These are phyloP conservation scores for Fusarium keratoplasticum DNA, from an alignment of 2,329 filamentous ascomycete species.

Conservation along the genomic window DNA sequence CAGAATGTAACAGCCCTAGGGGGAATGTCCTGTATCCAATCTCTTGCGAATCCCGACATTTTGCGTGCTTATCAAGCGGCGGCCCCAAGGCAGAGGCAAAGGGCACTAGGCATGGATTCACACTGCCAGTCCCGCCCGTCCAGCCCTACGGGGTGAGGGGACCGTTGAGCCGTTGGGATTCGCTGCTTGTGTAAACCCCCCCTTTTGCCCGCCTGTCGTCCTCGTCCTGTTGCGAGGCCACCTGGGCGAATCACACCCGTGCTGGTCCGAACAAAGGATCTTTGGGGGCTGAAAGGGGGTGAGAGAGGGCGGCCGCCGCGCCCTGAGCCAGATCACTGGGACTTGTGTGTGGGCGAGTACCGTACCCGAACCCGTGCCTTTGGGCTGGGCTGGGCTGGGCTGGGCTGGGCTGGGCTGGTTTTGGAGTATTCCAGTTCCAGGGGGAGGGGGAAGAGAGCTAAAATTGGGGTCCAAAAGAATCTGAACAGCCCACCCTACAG, in stretches of 20 bases:
- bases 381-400: not conserved
- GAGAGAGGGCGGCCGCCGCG: constrained; percentile 26
- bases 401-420: not conserved
- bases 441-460: not conserved
- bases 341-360: constrained; percentile 12
- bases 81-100: not conserved
- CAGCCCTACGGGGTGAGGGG: constrained; percentile 26
- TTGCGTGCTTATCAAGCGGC: constrained; percentile 29
- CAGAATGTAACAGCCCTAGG: constrained; percentile 10
- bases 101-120: not conserved
- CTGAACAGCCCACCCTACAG: too few relatives aligned
- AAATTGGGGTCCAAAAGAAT: too few relatives aligned
- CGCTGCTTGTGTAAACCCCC: not conserved
- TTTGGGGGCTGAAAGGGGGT: constrained; percentile 16
- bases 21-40: constrained; percentile 14
- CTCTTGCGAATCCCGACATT: constrained; percentile 17
- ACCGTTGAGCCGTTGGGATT: constrained; percentile 23
- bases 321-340: constrained; percentile 39
- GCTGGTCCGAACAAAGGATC: constrained; percentile 21
- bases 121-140: not conserved
- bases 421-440: not conserved
- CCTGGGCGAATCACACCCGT: constrained; percentile 8
- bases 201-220: not conserved
- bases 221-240: constrained; percentile 6
- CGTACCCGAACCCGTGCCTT: not conserved